phyloP scores from a whole-genome alignment of 148 eudicot genomes.

The Chenopodium formosanum region DNA sequence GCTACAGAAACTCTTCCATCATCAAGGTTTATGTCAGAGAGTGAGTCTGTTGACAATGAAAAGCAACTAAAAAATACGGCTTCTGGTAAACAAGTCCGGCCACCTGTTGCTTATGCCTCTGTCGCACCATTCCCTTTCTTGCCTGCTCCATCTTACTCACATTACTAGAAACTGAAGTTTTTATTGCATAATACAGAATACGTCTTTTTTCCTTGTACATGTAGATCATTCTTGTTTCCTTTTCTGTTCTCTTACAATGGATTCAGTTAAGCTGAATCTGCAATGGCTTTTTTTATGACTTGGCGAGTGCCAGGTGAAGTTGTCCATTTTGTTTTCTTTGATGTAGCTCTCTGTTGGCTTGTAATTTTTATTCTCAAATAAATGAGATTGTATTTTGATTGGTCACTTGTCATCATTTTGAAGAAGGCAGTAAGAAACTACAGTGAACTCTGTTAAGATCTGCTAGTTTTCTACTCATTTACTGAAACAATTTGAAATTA shows the following conservation, averaged over 20 bases:
- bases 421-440: not conserved
- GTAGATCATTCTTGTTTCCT: not conserved
- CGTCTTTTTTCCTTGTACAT: not conserved
- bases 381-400: not conserved
- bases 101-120: constrained; percentile 94
- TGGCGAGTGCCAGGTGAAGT: not conserved
- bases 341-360: not conserved
- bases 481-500: too few species aligned
- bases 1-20: constrained; percentile 17
- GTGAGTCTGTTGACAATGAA: constrained; percentile 8
- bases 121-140: constrained; percentile 95
- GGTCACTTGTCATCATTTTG: not conserved
- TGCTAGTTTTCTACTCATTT: not conserved
- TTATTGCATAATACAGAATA: not conserved
- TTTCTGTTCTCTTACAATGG: not conserved
- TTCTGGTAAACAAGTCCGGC: constrained; percentile 31
- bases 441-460: not conserved
- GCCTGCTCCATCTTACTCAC: constrained; percentile 68
- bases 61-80: constrained; percentile 24
- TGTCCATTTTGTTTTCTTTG: not conserved
- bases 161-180: constrained; percentile 19
- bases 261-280: not conserved
- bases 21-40: constrained; percentile 20
- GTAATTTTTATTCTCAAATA: constrained; percentile 1
- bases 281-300: not conserved